phyloP scores from a whole-genome alignment of 129 eudicot species.

The Mikania micrantha region DNA sequence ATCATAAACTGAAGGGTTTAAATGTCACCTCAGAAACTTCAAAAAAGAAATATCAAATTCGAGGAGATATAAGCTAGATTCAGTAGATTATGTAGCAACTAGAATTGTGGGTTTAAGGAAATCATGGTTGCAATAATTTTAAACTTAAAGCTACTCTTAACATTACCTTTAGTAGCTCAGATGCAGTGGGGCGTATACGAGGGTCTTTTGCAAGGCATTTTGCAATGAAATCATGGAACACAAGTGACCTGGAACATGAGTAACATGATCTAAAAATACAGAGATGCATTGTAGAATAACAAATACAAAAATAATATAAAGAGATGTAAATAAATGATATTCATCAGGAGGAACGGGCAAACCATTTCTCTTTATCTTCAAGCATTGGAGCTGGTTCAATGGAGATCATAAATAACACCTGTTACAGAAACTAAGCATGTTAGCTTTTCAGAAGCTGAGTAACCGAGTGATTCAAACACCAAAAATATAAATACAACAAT shows the following conservation, averaged over 20 bases:
- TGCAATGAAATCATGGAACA: slow-evolving; percentile 95
- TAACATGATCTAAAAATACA: slow-evolving; percentile 11
- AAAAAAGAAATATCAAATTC: neutral
- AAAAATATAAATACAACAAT: neutral
- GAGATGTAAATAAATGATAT: neutral
- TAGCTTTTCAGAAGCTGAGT: slow-evolving; percentile 18
- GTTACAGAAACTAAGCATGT: slow-evolving; percentile 16
- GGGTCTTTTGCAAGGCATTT: slow-evolving; percentile 96
- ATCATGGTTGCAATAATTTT: neutral
- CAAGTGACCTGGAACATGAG: slow-evolving; percentile 74
- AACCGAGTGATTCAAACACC: neutral
- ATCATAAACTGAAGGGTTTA: neutral
- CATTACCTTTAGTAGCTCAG: slow-evolving; percentile 94
- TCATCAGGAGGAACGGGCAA: slow-evolving; percentile 21
- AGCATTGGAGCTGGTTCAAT: slow-evolving; percentile 99
- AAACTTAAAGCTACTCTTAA: slow-evolving; percentile 15
- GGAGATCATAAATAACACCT: slow-evolving; percentile 97
- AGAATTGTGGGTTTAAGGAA: neutral
- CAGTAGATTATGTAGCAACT: neutral
- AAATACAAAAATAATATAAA: neutral
- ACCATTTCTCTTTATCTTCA: slow-evolving; percentile 99
- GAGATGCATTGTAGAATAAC: neutral
- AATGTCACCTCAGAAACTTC: neutral
- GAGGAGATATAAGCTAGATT: neutral
- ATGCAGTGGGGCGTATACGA: slow-evolving; percentile 85